Base-by-base conservation (phyloP, 768 basidiomycete genomes). In the Suillus subalutaceus region DNA sequence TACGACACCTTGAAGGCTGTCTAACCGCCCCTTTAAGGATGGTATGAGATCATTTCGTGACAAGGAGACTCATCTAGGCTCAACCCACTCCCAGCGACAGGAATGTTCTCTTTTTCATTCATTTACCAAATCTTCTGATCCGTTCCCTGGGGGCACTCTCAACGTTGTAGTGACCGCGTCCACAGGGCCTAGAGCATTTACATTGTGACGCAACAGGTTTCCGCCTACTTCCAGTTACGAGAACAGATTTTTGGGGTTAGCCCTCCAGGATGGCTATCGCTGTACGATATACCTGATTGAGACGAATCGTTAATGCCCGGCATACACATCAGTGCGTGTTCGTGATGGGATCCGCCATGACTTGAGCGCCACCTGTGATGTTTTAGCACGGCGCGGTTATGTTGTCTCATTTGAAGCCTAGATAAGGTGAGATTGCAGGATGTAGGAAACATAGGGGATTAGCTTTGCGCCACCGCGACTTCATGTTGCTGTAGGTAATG, bases 31-130 rank as follows among this genome's bases (percentile, higher is more conserved):
- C 41, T 26, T 43, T 13, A 43, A 60, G 53, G 58, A n/a, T 26
- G 20, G 9, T 9, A 41, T 58, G 56, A 16, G 56, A 52, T 52
- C 50, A 59, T 26, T 4, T 43, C 26, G 18, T 60, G 40, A 60
- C 40, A 26, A 60, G 59, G 41, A 43, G 41, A 30, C 59, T 18
- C 59, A 32, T 60, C 59, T 60, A 60, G 59, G 18, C 59, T 41
- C 40, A 41, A 2, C 10, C 16, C 30, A 30, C 40, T 43, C 26
- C 58, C n/a, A 30, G 18, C 40, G 18, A 41, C 26, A 60, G 41
- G 41, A 43, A 44, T 13, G 59, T 43, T 44, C 41, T 20, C 43
- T 32, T 59, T 44, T 60, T 26, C 26, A 43, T 60, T 60, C 59
- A 60, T 60, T 32, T 60, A 12, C 30, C 30, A 30, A 30, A 60